These are phyloP conservation scores for Parietichytrium sp. DNA, from an alignment of 108 stramenopile species.

Conservation along the genomic window DNA sequence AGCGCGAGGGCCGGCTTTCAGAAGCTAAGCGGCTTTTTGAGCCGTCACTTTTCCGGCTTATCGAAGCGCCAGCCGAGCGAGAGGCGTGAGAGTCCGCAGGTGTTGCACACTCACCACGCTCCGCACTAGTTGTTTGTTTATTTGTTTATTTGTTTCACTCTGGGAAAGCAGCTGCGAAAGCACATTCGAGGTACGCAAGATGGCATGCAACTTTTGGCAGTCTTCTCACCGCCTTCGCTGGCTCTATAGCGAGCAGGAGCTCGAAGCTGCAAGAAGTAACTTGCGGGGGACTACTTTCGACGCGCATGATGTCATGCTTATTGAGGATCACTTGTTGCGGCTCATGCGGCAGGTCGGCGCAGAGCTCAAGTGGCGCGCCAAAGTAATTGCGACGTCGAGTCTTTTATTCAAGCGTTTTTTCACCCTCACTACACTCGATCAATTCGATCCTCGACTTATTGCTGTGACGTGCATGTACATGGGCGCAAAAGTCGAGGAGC, in stretches of 20 bases:
- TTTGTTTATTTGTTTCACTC: too few species aligned
- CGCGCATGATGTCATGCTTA: not conserved
- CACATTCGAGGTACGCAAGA: not conserved
- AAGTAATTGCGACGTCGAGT: slow-evolving; percentile 9
- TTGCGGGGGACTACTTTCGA: not conserved
- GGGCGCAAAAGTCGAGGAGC: slow-evolving; percentile 10
- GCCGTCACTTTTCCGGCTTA: too few species aligned
- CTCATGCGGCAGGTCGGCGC: slow-evolving; percentile 7
- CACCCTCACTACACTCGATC: not conserved
- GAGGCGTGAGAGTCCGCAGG: too few species aligned
- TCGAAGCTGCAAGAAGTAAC: not conserved
- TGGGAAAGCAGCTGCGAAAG: not conserved
- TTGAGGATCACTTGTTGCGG: slow-evolving; percentile 7
- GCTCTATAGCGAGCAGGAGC: not conserved
- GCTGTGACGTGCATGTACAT: slow-evolving; percentile 12
- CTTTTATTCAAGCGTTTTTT: slow-evolving; percentile 33
- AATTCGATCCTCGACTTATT: slow-evolving; percentile 13
- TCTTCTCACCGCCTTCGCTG: not conserved
- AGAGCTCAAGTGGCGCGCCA: not conserved
- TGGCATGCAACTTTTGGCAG: slow-evolving; percentile 29
- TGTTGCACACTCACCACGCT: too few species aligned
- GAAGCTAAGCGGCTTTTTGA: too few species aligned
- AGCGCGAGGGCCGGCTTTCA: too few species aligned
- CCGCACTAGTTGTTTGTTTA: too few species aligned
- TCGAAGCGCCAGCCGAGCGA: too few species aligned